Evolutionary conservation across 148 eudicot species (phyloP), one percentile per base, ranked within the genome.

Genomic region (Bassia scoparia): DNA sequence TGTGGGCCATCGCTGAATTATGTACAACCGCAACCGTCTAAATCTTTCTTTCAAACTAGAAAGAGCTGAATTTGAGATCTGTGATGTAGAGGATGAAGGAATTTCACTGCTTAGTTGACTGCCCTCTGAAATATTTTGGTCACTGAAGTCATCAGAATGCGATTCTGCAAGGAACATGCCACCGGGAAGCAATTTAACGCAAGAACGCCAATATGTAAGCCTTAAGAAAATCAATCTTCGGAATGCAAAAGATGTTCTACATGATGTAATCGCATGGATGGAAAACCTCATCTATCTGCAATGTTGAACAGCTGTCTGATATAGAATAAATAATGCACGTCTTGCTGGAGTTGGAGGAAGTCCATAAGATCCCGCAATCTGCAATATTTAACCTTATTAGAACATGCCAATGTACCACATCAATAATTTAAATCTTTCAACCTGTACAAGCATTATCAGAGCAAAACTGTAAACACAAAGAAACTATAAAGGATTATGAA

Each of bases 331-430:
- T 61, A 95, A 87, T 64, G 89, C 87, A 78, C 97, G 99, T 68
- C 99, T 89, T 43, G 99, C 99, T 37, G 99, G 96, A 68, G 97
- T 95, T 65, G 99, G 97, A 74, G 97, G 84, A 80, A 95, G 97
- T 58, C 90, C 92, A 80, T 89, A 83, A 44, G 91, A 77, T 79
- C 99, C 99, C 74, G 99, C 85, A 82, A 90, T 95, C 99, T 95
- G 83, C 71, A 84, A 75, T 55, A 74, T 44, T 24, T 79, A 58
- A 46, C 64, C 58, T 61, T 52, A 62, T 55, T 55, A 20, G 46
- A 29, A 46, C 52, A 33, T 17, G 54, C 68, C 69, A 38, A 62
- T 43, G 16, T 29, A 69, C 37, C 31, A 69, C 30, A 50, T 2
- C 3, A 48, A 9, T 44, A 14, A 35, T 35, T 35, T 37, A 18